Percentiles rank a stretch among this genome's conserved stretches.
Evolutionary conservation across 2,329 filamentous ascomycete genomes (phyloP).

Genomic region (Plectosphaerella cucumerina): DNA sequence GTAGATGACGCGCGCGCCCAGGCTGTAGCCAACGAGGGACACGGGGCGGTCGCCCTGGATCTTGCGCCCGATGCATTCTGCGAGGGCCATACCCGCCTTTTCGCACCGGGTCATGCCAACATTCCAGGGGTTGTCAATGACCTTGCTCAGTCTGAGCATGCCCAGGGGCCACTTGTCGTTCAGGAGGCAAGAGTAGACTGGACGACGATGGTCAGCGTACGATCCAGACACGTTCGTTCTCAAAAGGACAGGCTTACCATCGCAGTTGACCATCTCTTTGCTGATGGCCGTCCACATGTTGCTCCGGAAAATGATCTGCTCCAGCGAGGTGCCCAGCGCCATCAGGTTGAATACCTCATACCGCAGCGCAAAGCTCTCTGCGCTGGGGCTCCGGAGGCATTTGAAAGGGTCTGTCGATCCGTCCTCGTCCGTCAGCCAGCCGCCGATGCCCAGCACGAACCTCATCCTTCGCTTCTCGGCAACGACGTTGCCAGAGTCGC

Average conservation of each 20-base stretch:
- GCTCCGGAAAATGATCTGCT: constrained; percentile 66
- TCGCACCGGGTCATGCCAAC: constrained; percentile 72
- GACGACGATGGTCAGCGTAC: background rate
- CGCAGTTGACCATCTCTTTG: constrained; percentile 40
- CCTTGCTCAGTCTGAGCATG: constrained; percentile 63
- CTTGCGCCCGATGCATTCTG: constrained; percentile 77
- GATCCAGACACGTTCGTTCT: background rate
- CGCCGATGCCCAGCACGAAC: constrained; percentile 77
- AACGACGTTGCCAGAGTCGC: constrained; percentile 46
- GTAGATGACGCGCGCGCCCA: constrained; percentile 81
- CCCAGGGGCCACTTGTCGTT: constrained; percentile 57
- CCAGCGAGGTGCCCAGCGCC: constrained; percentile 74
- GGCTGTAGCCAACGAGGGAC: constrained; percentile 75
- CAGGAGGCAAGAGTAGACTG: constrained; percentile 53
- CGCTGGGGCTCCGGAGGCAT: constrained; percentile 59
- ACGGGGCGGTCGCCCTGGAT: constrained; percentile 79
- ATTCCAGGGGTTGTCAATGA: constrained; percentile 80
- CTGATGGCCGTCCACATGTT: constrained; percentile 73
- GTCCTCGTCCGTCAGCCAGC: constrained; percentile 71
- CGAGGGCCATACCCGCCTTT: constrained; percentile 67
- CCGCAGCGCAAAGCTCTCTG: constrained; percentile 76
- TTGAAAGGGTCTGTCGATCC: constrained; percentile 77
- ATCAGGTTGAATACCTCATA: constrained; percentile 78
- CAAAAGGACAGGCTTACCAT: constrained; percentile 41
- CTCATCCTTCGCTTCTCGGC: constrained; percentile 65